Conservation (phyloP, 768 basidiomycete genomes). For the Russula sp. region DNA sequence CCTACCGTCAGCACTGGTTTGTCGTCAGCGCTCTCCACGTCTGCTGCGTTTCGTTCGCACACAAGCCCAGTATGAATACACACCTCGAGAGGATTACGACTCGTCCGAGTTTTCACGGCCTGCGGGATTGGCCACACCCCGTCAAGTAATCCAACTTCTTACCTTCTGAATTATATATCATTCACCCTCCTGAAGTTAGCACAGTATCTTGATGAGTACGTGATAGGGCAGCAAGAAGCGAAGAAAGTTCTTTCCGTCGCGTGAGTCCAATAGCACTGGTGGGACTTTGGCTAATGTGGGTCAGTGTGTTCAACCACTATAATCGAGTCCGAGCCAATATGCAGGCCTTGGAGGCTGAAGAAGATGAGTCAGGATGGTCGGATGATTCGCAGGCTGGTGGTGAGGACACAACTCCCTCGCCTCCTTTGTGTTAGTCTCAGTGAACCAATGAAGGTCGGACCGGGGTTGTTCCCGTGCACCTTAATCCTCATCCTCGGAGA, state of each 20-base stretch:
- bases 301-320: slow-evolving; percentile 91
- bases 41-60: slow-evolving; percentile 14
- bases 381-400: slow-evolving; percentile 25
- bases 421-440: not conserved
- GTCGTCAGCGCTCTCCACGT: not conserved
- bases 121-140: slow-evolving; percentile 38
- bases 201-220: slow-evolving; percentile 79
- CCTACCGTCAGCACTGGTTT: not conserved
- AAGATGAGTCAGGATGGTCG: slow-evolving; percentile 28
- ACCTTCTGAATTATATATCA: not conserved
- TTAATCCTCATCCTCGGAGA: slow-evolving; percentile 50
- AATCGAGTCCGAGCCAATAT: slow-evolving; percentile 76
- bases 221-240: slow-evolving; percentile 86
- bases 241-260: slow-evolving; percentile 94
- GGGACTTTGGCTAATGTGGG: not conserved
- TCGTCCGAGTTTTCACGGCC: slow-evolving; percentile 6
- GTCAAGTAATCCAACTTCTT: slow-evolving; percentile 33
- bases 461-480: slow-evolving; percentile 42
- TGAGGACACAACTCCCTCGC: slow-evolving; percentile 21
- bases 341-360: slow-evolving; percentile 38
- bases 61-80: slow-evolving; percentile 21
- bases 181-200: slow-evolving; percentile 47
- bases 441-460: slow-evolving; percentile 24
- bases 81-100: slow-evolving; percentile 11
- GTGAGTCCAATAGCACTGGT: slow-evolving; percentile 44